These are phyloP conservation scores for Lepidium aucheri DNA, from an alignment of 345 rosid genomes.

Conservation along the genomic window DNA sequence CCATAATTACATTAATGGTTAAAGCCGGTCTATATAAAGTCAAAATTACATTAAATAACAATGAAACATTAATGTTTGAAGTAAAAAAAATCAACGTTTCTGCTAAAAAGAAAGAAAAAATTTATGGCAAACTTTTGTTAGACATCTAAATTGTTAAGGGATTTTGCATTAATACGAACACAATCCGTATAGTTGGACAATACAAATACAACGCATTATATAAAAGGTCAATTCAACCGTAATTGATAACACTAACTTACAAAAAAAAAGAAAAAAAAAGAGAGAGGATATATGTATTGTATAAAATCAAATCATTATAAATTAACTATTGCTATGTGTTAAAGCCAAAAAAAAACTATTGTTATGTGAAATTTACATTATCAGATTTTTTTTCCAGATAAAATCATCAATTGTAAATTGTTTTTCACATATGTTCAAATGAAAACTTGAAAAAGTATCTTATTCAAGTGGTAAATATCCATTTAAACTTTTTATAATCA, in stretches of 20 bases:
- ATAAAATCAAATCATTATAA: too few relatives aligned
- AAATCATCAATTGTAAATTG: too few relatives aligned
- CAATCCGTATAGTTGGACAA: too few relatives aligned
- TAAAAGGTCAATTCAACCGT: neutral
- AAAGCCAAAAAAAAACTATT: too few relatives aligned
- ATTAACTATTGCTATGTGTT: too few relatives aligned
- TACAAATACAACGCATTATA: neutral
- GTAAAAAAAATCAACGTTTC: neutral
- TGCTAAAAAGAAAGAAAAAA: neutral
- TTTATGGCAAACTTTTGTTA: neutral
- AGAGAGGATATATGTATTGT: too few relatives aligned
- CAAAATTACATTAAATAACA: neutral
- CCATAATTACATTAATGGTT: neutral
- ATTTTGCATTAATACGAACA: neutral
- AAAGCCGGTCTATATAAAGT: neutral
- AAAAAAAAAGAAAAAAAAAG: neutral
- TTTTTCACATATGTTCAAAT: too few relatives aligned
- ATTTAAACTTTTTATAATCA: too few relatives aligned
- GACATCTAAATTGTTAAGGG: neutral
- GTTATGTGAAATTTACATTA: too few relatives aligned
- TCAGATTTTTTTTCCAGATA: too few relatives aligned
- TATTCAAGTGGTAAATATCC: too few relatives aligned
- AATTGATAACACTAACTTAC: neutral
- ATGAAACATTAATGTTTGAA: neutral
- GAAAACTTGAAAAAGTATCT: too few relatives aligned